Percentiles rank a stretch among this genome's conserved stretches.
Evolutionary conservation across 2,329 filamentous ascomycete genomes (phyloP).

Genomic region (Aureobasidium sp.): DNA sequence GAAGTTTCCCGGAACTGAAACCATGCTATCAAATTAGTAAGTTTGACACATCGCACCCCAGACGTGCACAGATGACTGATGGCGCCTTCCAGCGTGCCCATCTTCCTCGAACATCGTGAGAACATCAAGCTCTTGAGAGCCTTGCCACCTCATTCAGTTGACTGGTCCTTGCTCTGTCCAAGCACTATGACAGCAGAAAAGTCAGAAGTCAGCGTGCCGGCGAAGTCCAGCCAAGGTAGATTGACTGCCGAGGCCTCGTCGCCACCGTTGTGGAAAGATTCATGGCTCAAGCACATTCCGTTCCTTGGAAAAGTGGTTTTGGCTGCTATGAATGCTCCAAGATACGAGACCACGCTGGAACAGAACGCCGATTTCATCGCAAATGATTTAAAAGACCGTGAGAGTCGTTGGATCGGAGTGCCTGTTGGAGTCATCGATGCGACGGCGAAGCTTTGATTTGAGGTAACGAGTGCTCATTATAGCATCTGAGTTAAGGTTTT

Average conservation of each 20-base stretch:
- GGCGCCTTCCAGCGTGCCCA: constrained; percentile 25
- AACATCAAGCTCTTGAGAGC: constrained; percentile 27
- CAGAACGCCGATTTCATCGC: constrained; percentile 39
- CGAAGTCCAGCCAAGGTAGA: constrained; percentile 21
- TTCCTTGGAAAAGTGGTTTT: constrained; percentile 29
- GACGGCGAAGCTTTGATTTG: neutral
- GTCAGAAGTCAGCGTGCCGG: constrained; percentile 25
- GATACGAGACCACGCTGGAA: constrained; percentile 35
- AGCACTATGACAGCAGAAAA: constrained; percentile 32
- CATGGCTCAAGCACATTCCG: constrained; percentile 28
- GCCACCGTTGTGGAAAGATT: constrained; percentile 31
- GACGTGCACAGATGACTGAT: neutral
- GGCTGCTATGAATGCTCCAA: constrained; percentile 24
- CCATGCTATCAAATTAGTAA: constrained; percentile 30
- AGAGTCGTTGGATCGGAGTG: constrained; percentile 29
- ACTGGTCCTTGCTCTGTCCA: constrained; percentile 36
- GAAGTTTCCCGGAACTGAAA: constrained; percentile 30
- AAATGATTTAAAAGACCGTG: constrained; percentile 29
- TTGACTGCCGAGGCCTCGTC: constrained; percentile 26
- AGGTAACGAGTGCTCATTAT: neutral
- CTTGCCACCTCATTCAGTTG: constrained; percentile 25
- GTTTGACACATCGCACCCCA: too few relatives aligned
- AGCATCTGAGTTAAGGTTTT: neutral
- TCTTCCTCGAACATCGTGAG: constrained; percentile 31
- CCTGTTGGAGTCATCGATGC: constrained; percentile 32